Evolutionary conservation across 768 basidiomycete species (phyloP).

Genomic region (Hygrocybe coccinea): DNA sequence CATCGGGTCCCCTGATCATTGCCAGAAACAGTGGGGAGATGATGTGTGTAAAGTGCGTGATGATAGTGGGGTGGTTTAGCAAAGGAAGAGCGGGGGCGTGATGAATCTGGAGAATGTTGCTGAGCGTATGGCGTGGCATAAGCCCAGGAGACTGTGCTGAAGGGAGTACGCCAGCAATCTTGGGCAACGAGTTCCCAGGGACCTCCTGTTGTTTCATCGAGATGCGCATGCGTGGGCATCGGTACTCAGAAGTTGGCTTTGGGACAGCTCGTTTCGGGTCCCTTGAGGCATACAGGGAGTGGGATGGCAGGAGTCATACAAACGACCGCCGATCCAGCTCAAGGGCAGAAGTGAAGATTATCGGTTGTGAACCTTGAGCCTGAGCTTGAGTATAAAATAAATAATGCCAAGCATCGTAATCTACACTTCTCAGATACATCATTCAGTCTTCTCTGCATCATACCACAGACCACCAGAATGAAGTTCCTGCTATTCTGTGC

Average conservation of each 20-base stretch:
- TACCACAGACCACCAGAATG: too few species aligned
- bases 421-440: too few species aligned
- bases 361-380: too few species aligned
- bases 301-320: too few species aligned
- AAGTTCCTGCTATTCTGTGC: too few species aligned
- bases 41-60: constrained; percentile 28
- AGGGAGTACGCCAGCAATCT: constrained; percentile 41
- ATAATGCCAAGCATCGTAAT: too few species aligned
- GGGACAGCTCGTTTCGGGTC: neutral
- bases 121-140: constrained; percentile 19
- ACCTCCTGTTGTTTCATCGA: constrained; percentile 7
- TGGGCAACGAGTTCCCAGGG: constrained; percentile 38
- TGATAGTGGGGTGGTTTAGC: constrained; percentile 31
- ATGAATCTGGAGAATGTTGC: neutral
- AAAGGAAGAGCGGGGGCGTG: constrained; percentile 13
- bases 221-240: neutral
- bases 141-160: constrained; percentile 38
- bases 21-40: neutral
- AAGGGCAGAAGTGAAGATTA: too few species aligned
- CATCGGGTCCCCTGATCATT: constrained; percentile 9
- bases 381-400: too few species aligned
- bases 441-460: too few species aligned
- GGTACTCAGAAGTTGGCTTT: neutral
- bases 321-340: too few species aligned
- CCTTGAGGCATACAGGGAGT: neutral